Percentiles rank a stretch among this genome's conserved stretches.
Evolutionary conservation across 139 green algal genomes (phyloP).

Genomic region (Ettlia oleoabundans): DNA sequence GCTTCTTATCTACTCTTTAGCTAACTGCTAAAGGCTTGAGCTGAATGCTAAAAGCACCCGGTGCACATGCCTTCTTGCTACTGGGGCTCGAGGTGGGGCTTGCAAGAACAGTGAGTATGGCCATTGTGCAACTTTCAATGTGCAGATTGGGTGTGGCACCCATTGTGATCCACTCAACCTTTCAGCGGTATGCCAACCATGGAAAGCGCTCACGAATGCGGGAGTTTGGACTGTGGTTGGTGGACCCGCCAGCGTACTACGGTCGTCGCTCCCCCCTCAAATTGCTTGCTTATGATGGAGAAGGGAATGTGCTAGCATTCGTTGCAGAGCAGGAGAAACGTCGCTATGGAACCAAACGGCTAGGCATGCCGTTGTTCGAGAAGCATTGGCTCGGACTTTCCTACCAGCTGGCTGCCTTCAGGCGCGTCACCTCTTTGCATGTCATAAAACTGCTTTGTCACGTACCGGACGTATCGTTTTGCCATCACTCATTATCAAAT

Average conservation of each 20-base stretch:
- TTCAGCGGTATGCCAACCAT: not conserved
- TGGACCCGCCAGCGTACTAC: not conserved
- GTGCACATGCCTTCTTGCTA: no score
- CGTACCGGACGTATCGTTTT: not conserved
- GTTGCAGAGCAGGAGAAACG: not conserved
- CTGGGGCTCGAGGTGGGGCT: no score
- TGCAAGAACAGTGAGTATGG: no score
- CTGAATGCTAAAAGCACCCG: no score
- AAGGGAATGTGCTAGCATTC: not conserved
- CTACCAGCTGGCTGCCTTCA: slow-evolving; percentile 25
- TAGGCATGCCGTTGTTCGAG: slow-evolving; percentile 12
- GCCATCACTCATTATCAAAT: not conserved
- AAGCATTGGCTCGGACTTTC: slow-evolving; percentile 24
- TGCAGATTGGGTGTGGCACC: slow-evolving; percentile 14
- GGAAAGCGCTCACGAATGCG: slow-evolving; percentile 7
- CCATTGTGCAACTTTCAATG: no score
- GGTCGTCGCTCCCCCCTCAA: not conserved
- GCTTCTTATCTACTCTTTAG: no score
- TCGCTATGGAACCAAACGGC: not conserved
- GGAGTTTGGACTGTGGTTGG: slow-evolving; percentile 8
- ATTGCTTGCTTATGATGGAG: not conserved
- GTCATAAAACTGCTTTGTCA: no score
- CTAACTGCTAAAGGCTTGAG: no score
- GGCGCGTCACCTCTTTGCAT: not conserved
- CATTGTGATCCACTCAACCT: slow-evolving; percentile 22